Conservation (phyloP, 805 yeast genomes). For the Scheffersomyces lignosus region DNA sequence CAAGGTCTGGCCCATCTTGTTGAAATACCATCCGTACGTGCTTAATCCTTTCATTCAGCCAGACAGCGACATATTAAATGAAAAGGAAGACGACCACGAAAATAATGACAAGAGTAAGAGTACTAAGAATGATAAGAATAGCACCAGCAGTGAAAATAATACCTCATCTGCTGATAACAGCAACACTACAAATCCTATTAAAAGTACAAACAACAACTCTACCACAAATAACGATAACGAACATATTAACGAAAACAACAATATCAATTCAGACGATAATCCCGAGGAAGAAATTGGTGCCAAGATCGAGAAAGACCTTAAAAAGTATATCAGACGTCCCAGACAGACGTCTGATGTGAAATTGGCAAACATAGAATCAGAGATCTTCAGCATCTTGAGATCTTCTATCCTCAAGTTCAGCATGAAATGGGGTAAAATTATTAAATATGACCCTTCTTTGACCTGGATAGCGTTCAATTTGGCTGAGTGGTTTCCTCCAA, state of each 20-base stretch:
- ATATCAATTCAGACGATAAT: conserved; percentile 1
- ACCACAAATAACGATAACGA: neutral
- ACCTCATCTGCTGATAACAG: neutral
- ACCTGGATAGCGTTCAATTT: conserved; percentile 86
- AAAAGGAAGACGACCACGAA: conserved; percentile 5
- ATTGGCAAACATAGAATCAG: conserved; percentile 46
- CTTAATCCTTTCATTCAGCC: conserved; percentile 70
- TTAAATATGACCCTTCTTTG: conserved; percentile 78
- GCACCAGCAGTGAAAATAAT: neutral
- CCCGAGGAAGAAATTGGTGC: conserved; percentile 24
- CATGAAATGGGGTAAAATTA: conserved; percentile 73
- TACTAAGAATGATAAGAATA: neutral
- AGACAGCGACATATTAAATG: conserved; percentile 38
- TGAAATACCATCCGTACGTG: conserved; percentile 85
- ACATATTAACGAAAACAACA: conserved; percentile 15
- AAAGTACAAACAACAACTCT: neutral
- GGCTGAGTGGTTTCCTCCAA: conserved; percentile 86
- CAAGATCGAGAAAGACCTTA: conserved; percentile 55
- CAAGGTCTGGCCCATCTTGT: conserved; percentile 79
- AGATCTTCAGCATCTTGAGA: conserved; percentile 57
- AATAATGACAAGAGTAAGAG: no score
- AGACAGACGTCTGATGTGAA: conserved; percentile 26
- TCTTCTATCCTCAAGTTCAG: conserved; percentile 63
- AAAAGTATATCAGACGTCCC: conserved; percentile 56
- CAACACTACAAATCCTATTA: no score